Evolutionary conservation across 768 basidiomycete species (phyloP).

Genomic region (Saitozyma podzolica): DNA sequence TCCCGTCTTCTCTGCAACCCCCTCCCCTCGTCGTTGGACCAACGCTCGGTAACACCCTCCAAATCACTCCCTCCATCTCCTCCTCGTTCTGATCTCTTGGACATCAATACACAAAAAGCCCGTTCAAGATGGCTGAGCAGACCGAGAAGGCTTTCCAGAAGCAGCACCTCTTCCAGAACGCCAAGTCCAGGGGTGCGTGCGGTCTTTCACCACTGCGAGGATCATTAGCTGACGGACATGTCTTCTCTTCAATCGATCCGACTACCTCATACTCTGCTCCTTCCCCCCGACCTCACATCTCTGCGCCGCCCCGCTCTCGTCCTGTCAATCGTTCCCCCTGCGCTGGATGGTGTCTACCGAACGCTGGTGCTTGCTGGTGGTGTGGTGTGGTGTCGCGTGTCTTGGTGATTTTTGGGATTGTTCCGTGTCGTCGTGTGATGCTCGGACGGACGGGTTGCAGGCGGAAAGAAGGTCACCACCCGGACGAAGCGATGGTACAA

Average conservation of each 20-base stretch:
- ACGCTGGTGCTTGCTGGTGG: background rate
- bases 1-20: too few species aligned
- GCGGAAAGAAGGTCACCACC: conserved; percentile 85
- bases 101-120: background rate
- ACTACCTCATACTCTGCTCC: background rate
- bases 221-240: conserved; percentile 13
- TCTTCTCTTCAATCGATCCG: background rate
- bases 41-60: background rate
- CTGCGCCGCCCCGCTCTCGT: too few species aligned
- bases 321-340: background rate
- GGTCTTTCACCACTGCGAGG: background rate
- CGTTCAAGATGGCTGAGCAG: conserved; percentile 58
- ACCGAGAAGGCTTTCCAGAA: conserved; percentile 98
- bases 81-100: background rate
- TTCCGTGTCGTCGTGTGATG: background rate
- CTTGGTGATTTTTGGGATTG: too few species aligned
- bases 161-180: conserved; percentile 96
- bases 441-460: conserved; percentile 54
- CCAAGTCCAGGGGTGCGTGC: conserved; percentile 83
- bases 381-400: background rate
- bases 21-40: too few species aligned
- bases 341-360: background rate
- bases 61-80: conserved; percentile 2
- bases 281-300: too few species aligned
- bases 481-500: conserved; percentile 99